Base-by-base conservation (phyloP, 352 stramenopile genomes). In the Pythium phragmitis region DNA sequence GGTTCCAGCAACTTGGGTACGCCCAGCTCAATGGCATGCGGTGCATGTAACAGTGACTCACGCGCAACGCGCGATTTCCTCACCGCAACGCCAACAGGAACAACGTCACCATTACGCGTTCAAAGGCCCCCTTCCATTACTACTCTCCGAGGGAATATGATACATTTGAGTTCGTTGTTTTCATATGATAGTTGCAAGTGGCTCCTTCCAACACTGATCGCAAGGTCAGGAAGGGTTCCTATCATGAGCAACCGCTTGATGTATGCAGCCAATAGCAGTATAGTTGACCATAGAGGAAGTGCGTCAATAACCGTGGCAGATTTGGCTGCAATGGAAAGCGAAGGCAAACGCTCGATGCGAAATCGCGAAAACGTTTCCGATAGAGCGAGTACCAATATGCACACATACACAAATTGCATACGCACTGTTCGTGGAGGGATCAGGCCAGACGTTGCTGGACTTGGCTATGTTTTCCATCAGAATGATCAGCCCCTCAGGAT, bases 161-260 rank as follows among this genome's bases (percentile, higher is more conserved):
- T 12, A 46, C 21, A 13, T 39, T 39, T 9, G 11, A 13, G 7
- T 39, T 57, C 51, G 48, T 57, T 36, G 34, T 62, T 48, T 68
- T 52, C 26, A 49, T 57, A 66, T 92, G 81, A 88, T 81, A 79
- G 81, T 72, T 87, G 81, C 81, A 92, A 90, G 85, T 90, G 83
- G 83, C 83, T 90, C 83, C 81, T 92, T 90, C 81, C 73, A 82
- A 87, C 75, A 92, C 75, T 70, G 67, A 68, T 65, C 56, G 57
- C 67, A 77, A 75, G 71, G 74, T 87, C 75, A 70, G 76, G 82
- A 90, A 90, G 81, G 83, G 81, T 92, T 92, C 83, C 83, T 92
- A 92, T 92, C 83, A 90, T 88, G 78, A 92, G 87, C 83, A 90
- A 90, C 81, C 81, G 83, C 83, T 92, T 87, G 51, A 54, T 92